Evolutionary conservation across 1,284 basidiomycete genomes (phyloP).

Genomic region (Ustilago nuda): DNA sequence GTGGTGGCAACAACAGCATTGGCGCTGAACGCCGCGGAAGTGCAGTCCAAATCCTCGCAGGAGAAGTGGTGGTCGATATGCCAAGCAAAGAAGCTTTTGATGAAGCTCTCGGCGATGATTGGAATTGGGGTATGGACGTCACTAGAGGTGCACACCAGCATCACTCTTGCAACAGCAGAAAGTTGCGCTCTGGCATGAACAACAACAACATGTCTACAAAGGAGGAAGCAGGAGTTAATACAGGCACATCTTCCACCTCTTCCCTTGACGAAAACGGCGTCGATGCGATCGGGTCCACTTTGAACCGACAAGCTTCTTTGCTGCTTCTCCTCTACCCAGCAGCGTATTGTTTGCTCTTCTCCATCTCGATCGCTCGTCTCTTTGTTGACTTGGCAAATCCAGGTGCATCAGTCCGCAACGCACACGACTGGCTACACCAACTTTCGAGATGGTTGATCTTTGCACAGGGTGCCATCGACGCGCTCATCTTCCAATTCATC

Average conservation of each 20-base stretch:
- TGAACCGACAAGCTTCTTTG: conserved; percentile 60
- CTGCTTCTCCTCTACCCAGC: conserved; percentile 58
- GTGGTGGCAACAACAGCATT: neutral
- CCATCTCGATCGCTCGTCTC: conserved; percentile 56
- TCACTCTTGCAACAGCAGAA: neutral
- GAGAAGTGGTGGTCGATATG: conserved; percentile 46
- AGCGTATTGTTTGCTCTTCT: conserved; percentile 58
- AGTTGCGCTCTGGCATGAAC: neutral
- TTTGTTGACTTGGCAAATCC: conserved; percentile 50
- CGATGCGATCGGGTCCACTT: conserved; percentile 56
- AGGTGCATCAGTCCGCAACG: conserved; percentile 9
- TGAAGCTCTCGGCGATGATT: conserved; percentile 41
- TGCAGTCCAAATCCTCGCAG: conserved; percentile 42
- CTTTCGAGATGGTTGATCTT: conserved; percentile 59
- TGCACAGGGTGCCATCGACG: conserved; percentile 61
- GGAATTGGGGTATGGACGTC: conserved; percentile 61
- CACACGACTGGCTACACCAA: conserved; percentile 48
- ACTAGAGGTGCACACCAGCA: conserved; percentile 5
- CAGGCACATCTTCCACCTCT: conserved; percentile 29
- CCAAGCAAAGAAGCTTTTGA: conserved; percentile 52
- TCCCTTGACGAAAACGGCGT: conserved; percentile 54
- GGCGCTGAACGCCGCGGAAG: conserved; percentile 17
- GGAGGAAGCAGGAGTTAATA: conserved; percentile 18
- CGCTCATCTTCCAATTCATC: conserved; percentile 63
- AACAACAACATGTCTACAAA: neutral